A percentile compares a stretch with the other conserved stretches of the same genome.
Evolutionary conservation across 2,329 filamentous ascomycete species (phyloP).

Genomic region (Colletotrichum musicola): DNA sequence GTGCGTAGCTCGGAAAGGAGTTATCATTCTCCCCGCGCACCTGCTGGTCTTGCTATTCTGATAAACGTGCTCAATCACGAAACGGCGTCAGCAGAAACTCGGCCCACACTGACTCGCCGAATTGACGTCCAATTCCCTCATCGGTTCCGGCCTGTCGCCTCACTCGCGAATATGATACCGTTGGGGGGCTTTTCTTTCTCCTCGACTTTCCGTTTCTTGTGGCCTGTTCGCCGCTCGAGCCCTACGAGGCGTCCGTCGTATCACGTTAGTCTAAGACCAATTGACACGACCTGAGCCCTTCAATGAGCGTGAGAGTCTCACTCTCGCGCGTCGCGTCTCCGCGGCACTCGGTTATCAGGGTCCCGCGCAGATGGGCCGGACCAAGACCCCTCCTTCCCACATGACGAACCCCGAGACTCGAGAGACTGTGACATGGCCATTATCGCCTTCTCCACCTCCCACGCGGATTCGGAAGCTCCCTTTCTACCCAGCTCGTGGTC

Average conservation of each 20-base stretch:
- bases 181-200: neutral
- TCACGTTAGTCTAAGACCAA: neutral
- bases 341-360: conserved; percentile 11
- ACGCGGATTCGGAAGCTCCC: conserved; percentile 22
- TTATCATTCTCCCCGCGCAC: neutral
- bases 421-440: too few relatives aligned
- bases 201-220: too few relatives aligned
- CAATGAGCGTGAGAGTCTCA: neutral
- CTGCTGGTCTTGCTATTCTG: neutral
- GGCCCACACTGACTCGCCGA: conserved; percentile 12
- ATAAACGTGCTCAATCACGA: conserved; percentile 18
- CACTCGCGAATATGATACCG: too few relatives aligned
- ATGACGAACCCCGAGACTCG: too few relatives aligned
- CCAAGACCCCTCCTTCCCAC: neutral
- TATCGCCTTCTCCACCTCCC: neutral
- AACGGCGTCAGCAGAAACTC: conserved; percentile 5
- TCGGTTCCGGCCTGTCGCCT: neutral
- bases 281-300: neutral
- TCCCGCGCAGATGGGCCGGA: neutral
- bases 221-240: neutral
- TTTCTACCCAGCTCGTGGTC: conserved; percentile 14
- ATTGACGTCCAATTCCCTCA: too few relatives aligned
- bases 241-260: neutral
- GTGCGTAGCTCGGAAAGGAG: neutral
- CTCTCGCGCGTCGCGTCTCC: neutral